phyloP scores from a whole-genome alignment of 495 filamentous ascomycete species.

The Elaphomyces granulatus region DNA sequence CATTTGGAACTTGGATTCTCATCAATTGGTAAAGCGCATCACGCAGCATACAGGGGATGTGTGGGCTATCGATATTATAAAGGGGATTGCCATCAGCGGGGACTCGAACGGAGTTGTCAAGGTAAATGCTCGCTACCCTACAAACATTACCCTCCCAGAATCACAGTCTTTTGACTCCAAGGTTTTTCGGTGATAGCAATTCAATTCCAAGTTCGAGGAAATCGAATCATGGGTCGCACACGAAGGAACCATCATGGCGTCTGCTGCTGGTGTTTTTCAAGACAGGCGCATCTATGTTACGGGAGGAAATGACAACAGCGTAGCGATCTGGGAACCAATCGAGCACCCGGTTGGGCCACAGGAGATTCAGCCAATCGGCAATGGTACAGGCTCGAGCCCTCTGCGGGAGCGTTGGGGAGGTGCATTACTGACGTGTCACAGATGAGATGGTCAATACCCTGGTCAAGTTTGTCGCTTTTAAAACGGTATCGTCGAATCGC shows the following conservation, averaged over 20 bases:
- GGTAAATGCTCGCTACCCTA: no score
- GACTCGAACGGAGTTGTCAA: constrained; percentile 65
- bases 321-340: constrained; percentile 76
- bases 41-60: constrained; percentile 70
- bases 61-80: constrained; percentile 69
- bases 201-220: constrained; percentile 79
- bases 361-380: constrained; percentile 39
- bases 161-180: no score
- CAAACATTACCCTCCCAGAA: no score
- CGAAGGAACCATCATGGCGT: constrained; percentile 74
- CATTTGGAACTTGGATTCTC: constrained; percentile 93
- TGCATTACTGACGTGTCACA: constrained; percentile 10
- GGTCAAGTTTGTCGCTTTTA: constrained; percentile 73
- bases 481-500: constrained; percentile 72
- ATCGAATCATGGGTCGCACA: constrained; percentile 75
- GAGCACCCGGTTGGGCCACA: constrained; percentile 33
- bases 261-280: constrained; percentile 51
- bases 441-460: constrained; percentile 76
- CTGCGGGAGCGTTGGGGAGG: neutral
- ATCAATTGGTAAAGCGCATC: constrained; percentile 74
- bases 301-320: constrained; percentile 82
- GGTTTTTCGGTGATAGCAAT: constrained; percentile 47
- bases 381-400: constrained; percentile 23
- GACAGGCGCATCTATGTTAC: constrained; percentile 71
- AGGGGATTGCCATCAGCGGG: constrained; percentile 72